Percentiles rank a stretch among this genome's conserved stretches.
phyloP scores from a whole-genome alignment of 1,284 basidiomycete species.

The Ustilago sp. region DNA sequence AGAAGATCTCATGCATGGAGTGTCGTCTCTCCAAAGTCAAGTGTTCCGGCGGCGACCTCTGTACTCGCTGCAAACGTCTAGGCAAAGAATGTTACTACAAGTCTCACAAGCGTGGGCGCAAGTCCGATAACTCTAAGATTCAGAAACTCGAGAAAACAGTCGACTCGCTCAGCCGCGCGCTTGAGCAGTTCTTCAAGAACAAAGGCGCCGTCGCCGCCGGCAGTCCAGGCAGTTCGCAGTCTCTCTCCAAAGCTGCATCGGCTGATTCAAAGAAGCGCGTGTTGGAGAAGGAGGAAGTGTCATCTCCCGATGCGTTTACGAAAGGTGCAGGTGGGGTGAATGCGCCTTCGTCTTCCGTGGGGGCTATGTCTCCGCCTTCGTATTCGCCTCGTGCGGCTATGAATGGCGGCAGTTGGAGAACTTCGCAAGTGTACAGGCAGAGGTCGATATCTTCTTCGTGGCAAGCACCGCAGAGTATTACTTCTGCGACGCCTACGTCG shows the following conservation, averaged over 20 bases:
- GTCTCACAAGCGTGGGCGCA: slow-evolving; percentile 54
- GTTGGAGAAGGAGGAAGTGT: slow-evolving; percentile 7
- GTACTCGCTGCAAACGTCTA: slow-evolving; percentile 46
- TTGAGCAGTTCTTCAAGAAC: slow-evolving; percentile 43
- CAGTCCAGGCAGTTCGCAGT: slow-evolving; percentile 14
- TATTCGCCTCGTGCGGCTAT: slow-evolving; percentile 20
- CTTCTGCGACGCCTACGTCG: slow-evolving; percentile 42
- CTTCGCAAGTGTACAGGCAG: slow-evolving; percentile 26
- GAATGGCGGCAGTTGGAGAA: neutral
- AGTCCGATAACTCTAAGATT: slow-evolving; percentile 56
- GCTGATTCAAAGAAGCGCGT: slow-evolving; percentile 9
- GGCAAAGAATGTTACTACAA: slow-evolving; percentile 49
- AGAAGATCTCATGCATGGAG: slow-evolving; percentile 57
- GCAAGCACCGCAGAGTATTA: slow-evolving; percentile 33
- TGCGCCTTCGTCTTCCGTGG: slow-evolving; percentile 5
- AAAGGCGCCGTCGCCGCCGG: slow-evolving; percentile 14
- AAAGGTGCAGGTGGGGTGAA: slow-evolving; percentile 12
- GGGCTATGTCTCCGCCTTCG: slow-evolving; percentile 39
- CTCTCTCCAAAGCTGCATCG: slow-evolving; percentile 3
- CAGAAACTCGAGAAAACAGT: slow-evolving; percentile 53
- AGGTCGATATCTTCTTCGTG: slow-evolving; percentile 29
- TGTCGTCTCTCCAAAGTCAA: slow-evolving; percentile 54
- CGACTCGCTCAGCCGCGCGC: slow-evolving; percentile 45
- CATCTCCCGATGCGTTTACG: slow-evolving; percentile 22
- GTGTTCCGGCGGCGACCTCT: slow-evolving; percentile 47